phyloP scores from a whole-genome alignment of 345 rosid genomes.

The Rubroshorea leprosula region DNA sequence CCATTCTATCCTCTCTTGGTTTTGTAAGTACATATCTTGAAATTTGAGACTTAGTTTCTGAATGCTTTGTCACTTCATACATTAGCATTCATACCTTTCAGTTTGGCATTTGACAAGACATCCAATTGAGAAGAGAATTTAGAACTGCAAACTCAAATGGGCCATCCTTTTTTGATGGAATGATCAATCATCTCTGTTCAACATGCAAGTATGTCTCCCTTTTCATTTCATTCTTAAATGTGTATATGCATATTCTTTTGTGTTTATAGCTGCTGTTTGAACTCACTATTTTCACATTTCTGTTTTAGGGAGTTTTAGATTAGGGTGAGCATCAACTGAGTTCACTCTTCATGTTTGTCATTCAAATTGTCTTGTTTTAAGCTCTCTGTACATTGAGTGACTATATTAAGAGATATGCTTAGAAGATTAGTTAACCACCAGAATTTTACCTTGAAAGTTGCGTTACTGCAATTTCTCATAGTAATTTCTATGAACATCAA shows the following conservation, averaged over 20 bases:
- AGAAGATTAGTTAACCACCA: too few relatives aligned
- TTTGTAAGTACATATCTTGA: too few relatives aligned
- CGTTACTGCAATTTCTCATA: too few relatives aligned
- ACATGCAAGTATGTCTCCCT: conserved; percentile 64
- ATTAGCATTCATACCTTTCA: too few relatives aligned
- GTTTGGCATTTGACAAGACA: too few relatives aligned
- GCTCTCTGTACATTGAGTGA: too few relatives aligned
- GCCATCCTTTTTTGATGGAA: conserved; percentile 49
- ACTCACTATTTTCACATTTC: neutral
- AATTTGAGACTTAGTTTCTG: too few relatives aligned
- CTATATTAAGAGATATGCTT: too few relatives aligned
- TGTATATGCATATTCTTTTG: neutral
- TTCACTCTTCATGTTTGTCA: neutral
- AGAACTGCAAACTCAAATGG: conserved; percentile 47
- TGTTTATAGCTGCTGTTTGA: neutral
- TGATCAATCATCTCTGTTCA: conserved; percentile 57
- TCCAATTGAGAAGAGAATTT: neutral
- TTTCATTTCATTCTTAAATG: neutral
- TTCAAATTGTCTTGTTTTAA: too few relatives aligned
- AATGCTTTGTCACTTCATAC: conserved; percentile 13
- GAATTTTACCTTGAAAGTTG: too few relatives aligned
- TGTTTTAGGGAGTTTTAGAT: neutral
- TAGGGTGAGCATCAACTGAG: neutral
- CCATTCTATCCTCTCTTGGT: too few relatives aligned
- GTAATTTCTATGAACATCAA: too few relatives aligned